Conservation (phyloP, 2,329 filamentous ascomycete genomes). For the Aspergillus puulaauensis region DNA sequence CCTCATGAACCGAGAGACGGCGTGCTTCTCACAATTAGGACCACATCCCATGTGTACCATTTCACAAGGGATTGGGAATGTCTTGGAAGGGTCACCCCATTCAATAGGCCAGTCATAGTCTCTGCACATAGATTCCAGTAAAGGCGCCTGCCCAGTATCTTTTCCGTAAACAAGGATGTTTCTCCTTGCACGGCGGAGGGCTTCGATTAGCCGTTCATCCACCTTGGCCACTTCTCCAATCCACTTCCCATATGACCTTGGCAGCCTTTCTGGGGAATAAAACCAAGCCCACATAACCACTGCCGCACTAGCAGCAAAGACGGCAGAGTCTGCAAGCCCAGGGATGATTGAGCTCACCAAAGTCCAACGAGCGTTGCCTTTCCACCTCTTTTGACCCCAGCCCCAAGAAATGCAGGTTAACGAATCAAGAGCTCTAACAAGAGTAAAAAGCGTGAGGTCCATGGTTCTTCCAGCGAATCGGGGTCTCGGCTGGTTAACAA, state of each 20-base stretch:
- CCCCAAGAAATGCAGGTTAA: conserved; percentile 66
- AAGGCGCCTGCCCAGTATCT: conserved; percentile 67
- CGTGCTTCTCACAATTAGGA: conserved; percentile 70
- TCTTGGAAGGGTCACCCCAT: conserved; percentile 70
- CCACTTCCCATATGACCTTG: conserved; percentile 75
- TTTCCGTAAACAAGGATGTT: conserved; percentile 69
- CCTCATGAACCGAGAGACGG: conserved; percentile 63
- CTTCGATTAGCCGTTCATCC: conserved; percentile 71
- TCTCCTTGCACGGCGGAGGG: conserved; percentile 65
- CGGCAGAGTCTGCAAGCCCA: conserved; percentile 60
- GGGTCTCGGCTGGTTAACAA: conserved; percentile 14
- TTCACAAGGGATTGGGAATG: conserved; percentile 75
- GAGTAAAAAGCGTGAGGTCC: conserved; percentile 78
- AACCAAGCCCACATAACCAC: conserved; percentile 90
- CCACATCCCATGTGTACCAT: conserved; percentile 80
- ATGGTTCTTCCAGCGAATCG: conserved; percentile 69
- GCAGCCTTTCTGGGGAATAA: conserved; percentile 70
- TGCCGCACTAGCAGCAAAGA: conserved; percentile 71
- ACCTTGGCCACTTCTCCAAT: conserved; percentile 75
- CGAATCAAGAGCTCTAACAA: conserved; percentile 70
- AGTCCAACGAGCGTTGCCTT: conserved; percentile 27
- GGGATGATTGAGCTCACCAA: conserved; percentile 43
- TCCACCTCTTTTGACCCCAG: conserved; percentile 42
- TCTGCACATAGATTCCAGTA: conserved; percentile 70
- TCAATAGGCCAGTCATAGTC: conserved; percentile 67